Conservation (phyloP, 2,329 filamentous ascomycete genomes). For the Dendrostoma leiphaemia region DNA sequence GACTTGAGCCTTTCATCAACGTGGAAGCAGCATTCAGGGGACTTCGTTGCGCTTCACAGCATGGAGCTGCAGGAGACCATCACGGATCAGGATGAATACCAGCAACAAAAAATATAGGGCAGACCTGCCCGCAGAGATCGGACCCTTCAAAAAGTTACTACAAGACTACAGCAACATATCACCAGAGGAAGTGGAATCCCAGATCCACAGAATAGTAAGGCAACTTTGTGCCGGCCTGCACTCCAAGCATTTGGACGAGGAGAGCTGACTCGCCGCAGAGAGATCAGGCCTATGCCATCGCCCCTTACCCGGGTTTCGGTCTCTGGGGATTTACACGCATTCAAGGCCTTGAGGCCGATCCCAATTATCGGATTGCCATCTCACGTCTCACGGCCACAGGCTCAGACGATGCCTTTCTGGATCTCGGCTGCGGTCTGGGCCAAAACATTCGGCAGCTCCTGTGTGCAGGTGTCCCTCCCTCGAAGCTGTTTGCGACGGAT, state of each 20-base stretch:
- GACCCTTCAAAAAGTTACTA: neutral
- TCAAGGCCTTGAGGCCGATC: slow-evolving; percentile 27
- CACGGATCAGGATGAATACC: too few species aligned
- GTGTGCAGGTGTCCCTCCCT: slow-evolving; percentile 34
- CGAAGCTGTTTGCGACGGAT: slow-evolving; percentile 37
- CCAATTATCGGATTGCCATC: slow-evolving; percentile 29
- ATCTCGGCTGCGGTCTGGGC: slow-evolving; percentile 43
- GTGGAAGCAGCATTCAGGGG: too few species aligned
- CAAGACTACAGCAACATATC: neutral
- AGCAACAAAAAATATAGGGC: neutral
- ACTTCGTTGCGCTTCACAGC: too few species aligned
- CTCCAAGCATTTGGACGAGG: too few species aligned
- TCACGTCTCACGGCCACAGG: slow-evolving; percentile 22
- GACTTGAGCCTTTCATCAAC: too few species aligned
- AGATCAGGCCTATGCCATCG: slow-evolving; percentile 34
- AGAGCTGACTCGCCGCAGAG: slow-evolving; percentile 23
- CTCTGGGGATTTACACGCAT: slow-evolving; percentile 37
- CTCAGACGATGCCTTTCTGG: slow-evolving; percentile 29
- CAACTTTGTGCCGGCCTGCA: too few species aligned
- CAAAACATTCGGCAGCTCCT: slow-evolving; percentile 42
- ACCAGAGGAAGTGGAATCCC: neutral
- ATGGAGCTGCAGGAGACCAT: too few species aligned
- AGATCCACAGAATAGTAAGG: neutral
- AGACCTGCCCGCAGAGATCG: slow-evolving; percentile 2
- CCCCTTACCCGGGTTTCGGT: slow-evolving; percentile 36